phyloP scores from a whole-genome alignment of 176 grass and related monocot genomes.

The Cenchrus americanus region DNA sequence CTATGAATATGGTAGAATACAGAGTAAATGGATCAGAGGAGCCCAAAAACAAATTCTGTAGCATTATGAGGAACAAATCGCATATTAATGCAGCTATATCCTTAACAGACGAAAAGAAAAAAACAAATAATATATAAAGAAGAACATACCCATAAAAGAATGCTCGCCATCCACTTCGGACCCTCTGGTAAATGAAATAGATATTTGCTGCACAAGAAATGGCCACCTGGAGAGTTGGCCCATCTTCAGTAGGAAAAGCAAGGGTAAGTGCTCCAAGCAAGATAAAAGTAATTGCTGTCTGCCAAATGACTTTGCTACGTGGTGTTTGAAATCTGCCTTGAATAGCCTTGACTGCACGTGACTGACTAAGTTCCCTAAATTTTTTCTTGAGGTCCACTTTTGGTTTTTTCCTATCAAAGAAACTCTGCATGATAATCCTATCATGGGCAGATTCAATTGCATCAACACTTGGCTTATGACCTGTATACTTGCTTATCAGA shows the following conservation, averaged over 20 bases:
- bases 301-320: conserved; percentile 71
- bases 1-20: background rate
- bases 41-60: background rate
- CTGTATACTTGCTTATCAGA: conserved; percentile 82
- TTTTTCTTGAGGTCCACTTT: conserved; percentile 89
- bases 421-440: conserved; percentile 91
- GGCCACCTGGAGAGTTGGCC: conserved; percentile 87
- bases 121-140: conserved; percentile 14
- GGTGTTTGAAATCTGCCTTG: conserved; percentile 88
- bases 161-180: conserved; percentile 67
- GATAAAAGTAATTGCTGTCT: conserved; percentile 66
- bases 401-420: conserved; percentile 84
- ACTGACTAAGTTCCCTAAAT: conserved; percentile 75
- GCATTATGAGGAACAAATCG: conserved; percentile 23
- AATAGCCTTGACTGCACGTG: conserved; percentile 64
- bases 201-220: conserved; percentile 79
- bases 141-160: conserved; percentile 88
- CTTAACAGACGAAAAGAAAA: conserved; percentile 22
- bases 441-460: conserved; percentile 96
- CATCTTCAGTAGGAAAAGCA: conserved; percentile 86
- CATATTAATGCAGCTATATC: background rate
- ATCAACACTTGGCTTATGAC: conserved; percentile 83
- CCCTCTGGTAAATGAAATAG: conserved; percentile 84
- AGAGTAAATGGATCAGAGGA: background rate
- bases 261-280: conserved; percentile 75